Base-by-base conservation (phyloP, 2,329 filamentous ascomycete species). In the Penicillium sp. region DNA sequence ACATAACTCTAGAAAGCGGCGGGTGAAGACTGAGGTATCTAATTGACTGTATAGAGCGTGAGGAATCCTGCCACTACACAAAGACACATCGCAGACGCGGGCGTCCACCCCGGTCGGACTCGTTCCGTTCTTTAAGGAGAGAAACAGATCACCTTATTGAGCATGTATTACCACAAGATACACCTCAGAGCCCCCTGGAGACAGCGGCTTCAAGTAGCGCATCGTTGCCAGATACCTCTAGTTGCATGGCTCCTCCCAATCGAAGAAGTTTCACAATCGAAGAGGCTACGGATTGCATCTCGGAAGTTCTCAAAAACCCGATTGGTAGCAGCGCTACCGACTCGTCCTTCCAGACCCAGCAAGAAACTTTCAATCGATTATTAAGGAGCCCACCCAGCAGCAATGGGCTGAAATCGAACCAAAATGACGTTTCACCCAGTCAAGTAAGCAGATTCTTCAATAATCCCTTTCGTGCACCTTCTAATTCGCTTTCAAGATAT, bases 61-160 rank as follows among this genome's bases (percentile, higher is more conserved):
- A 57, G 2, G 58, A 60, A n/a, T 23, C 54, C 14, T 69, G 67
- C 27, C 53, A 64, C 14, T 69, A 66, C 31, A 55, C 59, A 27
- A 62, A 66, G 18, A 56, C 49, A 25, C 53, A 64, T 8, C 61
- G 61, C 45, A 69, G 65, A 40, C 62, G 67, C 8, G 67, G 66
- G 44, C 63, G 61, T 8, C 51, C 51, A 18, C 59, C 59, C 27
- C 47, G 58, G 18, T 49, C 35, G 20, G 49, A 53, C 12, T 48
- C 50, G 15, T 4, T 12, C 26, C 37, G 40, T 4, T 25, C 2
- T 41, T 14, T 35, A 11, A 27, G 40, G n/a, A 35, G 5, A 4
- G 49, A 23, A n/a, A 27, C 18, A n/a, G 11, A 12, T 23, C 3
- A n/a, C 8, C 22, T 22, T 14, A 11, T 20, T 22, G 23, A 48